Conservation (phyloP, 2,329 filamentous ascomycete genomes). For the Fusarium citri region DNA sequence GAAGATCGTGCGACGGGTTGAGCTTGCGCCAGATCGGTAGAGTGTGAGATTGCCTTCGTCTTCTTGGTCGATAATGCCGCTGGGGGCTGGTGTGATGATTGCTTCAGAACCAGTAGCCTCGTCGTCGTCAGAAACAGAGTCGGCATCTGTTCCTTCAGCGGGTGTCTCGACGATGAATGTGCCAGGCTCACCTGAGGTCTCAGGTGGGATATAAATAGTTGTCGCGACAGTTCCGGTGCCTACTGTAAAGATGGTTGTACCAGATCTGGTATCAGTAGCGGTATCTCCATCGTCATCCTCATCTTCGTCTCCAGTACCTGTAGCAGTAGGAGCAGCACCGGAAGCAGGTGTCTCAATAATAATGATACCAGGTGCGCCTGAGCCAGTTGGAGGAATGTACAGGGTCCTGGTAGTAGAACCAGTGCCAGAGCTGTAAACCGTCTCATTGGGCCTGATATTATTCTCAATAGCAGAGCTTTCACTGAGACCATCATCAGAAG, state of each 20-base stretch:
- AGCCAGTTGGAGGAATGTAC: neutral
- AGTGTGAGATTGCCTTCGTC: slow-evolving; percentile 3
- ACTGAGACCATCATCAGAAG: neutral
- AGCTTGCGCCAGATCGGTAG: neutral
- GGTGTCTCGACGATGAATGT: slow-evolving; percentile 8
- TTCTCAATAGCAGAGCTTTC: neutral
- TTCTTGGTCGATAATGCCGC: neutral
- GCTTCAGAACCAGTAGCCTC: neutral
- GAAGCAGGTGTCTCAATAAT: slow-evolving; percentile 1
- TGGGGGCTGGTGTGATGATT: neutral
- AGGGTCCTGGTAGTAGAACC: neutral
- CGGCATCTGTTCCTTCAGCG: neutral
- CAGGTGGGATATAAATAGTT: neutral
- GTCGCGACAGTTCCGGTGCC: neutral
- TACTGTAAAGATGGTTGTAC: neutral
- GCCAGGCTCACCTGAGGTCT: neutral
- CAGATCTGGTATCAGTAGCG: neutral
- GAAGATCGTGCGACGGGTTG: neutral
- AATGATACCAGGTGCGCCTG: slow-evolving; percentile 1
- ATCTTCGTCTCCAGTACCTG: neutral
- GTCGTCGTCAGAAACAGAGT: neutral
- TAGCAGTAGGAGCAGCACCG: accelerated
- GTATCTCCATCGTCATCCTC: neutral
- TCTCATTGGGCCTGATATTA: neutral
- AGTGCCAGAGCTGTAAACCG: neutral